Evolutionary conservation across 2,329 filamentous ascomycete species (phyloP), one percentile per base, ranked within the genome.

Genomic region (Ceratocystis cacaofunesta): DNA sequence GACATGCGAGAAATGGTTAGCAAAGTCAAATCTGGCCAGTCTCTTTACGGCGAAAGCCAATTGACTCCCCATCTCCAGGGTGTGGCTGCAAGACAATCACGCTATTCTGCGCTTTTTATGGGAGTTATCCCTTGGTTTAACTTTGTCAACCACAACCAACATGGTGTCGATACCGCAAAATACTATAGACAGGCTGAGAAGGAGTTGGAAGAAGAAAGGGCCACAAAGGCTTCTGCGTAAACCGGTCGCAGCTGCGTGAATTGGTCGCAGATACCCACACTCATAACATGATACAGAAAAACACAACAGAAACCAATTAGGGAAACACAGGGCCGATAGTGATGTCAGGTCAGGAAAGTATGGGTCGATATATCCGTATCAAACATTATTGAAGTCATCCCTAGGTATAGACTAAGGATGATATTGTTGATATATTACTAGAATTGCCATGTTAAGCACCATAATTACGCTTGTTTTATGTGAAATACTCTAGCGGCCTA

Each of bases 1-100:
- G 94, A 99, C 75, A 97, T 97, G 92, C 84, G 85, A 69, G 94
- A 99, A 78, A 99, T 99, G 94, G 92, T 96, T 46, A 84, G 86
- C 75, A 95, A 92, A 78, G 92, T 97, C 74, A 99, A 97, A 83
- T 84, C 82, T 67, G 92, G 92, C 69, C 83, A 95, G 79, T 82
- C 94, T 44, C 80, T 97, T 61, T 99, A 99, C 76, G 94, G 94
- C 72, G 84, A 82, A 71, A 90, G 86, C 72, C 78, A 78, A 64
- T 78, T 96, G 71, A 88, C 87, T 66, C 86, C 92, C 69, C 90
- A 96, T 77, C 88, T 96, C 80, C 94, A 99, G 78, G 94, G 92
- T 68, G 88, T 96, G 48, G 92, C 94, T 63, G 85, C 90, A 67
- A 82, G 94, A 71, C 95, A 99, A 79, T 96, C 91, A 72, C 83